A percentile compares a stretch with the other conserved stretches of the same genome.
These are phyloP conservation scores for Trichoderma sp. DNA, from an alignment of 2,329 filamentous ascomycete species.

Conservation along the genomic window DNA sequence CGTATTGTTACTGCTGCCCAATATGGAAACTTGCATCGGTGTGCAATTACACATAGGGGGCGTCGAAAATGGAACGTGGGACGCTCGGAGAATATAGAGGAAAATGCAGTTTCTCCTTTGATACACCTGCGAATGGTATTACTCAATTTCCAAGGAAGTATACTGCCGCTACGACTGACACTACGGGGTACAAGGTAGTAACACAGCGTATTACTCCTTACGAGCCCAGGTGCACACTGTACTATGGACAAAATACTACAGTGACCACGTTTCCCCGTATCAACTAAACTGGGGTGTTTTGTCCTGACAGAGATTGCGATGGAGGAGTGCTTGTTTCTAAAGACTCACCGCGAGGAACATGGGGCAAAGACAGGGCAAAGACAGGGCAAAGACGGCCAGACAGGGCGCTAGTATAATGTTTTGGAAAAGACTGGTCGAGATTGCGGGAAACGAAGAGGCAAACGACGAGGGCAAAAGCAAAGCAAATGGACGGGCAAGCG, in stretches of 20 bases:
- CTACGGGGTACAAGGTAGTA: not conserved
- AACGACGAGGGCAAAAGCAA: not conserved
- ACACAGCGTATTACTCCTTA: slow-evolving; percentile 15
- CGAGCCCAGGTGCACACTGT: not conserved
- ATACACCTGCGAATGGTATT: not conserved
- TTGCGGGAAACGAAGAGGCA: slow-evolving; percentile 14
- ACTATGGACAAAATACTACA: slow-evolving; percentile 6
- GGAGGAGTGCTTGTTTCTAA: slow-evolving; percentile 14
- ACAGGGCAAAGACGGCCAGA: not conserved
- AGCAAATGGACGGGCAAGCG: slow-evolving; percentile 10
- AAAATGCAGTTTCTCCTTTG: slow-evolving; percentile 11
- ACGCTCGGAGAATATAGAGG: slow-evolving; percentile 20
- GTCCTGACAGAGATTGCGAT: slow-evolving; percentile 21
- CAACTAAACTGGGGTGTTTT: slow-evolving; percentile 4
- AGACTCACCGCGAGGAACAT: slow-evolving; percentile 12
- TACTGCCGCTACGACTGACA: slow-evolving; percentile 7
- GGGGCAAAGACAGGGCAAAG: slow-evolving; percentile 1
- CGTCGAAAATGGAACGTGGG: slow-evolving; percentile 15
- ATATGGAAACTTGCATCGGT: slow-evolving; percentile 5
- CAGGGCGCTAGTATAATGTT: no score
- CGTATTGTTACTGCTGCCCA: not conserved
- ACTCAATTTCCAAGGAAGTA: slow-evolving; percentile 18
- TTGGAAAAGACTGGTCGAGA: slow-evolving; percentile 12
- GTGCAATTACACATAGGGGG: not conserved
- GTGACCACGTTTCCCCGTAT: slow-evolving; percentile 18